Conservation (phyloP, 495 filamentous ascomycete species). For the Aspergillus indologenus region DNA sequence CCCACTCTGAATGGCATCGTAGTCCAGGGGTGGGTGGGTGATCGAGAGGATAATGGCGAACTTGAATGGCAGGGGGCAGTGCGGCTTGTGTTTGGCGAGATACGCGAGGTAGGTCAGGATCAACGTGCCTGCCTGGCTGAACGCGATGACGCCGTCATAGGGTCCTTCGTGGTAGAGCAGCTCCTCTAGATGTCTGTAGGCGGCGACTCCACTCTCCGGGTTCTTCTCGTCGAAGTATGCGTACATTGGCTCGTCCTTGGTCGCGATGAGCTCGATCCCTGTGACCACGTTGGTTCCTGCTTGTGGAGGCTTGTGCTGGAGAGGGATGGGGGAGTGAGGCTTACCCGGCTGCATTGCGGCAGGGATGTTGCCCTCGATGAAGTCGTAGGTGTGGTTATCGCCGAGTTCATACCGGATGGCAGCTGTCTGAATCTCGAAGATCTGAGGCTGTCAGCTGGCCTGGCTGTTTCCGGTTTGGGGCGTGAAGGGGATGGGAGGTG, state of each 20-base stretch:
- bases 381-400: slow-evolving; percentile 31
- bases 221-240: slow-evolving; percentile 5
- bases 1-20: not conserved
- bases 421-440: slow-evolving; percentile 17
- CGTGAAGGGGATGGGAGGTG: not conserved
- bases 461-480: not conserved
- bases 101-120: slow-evolving; percentile 8
- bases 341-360: slow-evolving; percentile 22
- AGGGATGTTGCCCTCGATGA: slow-evolving; percentile 30
- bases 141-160: slow-evolving; percentile 38
- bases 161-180: slow-evolving; percentile 27
- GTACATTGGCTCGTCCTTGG: slow-evolving; percentile 8
- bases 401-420: slow-evolving; percentile 32
- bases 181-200: slow-evolving; percentile 8
- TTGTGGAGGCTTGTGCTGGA: no score
- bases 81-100: not conserved
- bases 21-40: slow-evolving; percentile 4
- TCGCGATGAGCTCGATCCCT: slow-evolving; percentile 5
- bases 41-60: slow-evolving; percentile 15
- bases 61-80: slow-evolving; percentile 12
- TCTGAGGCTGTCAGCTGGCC: not conserved
- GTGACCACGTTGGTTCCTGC: not conserved
- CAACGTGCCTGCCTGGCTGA: slow-evolving; percentile 25
- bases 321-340: not conserved
- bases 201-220: slow-evolving; percentile 3